Percentiles rank a stretch among this genome's conserved stretches.
Evolutionary conservation across 2,329 filamentous ascomycete genomes (phyloP).

Genomic region (Tolypocladium amazonense): DNA sequence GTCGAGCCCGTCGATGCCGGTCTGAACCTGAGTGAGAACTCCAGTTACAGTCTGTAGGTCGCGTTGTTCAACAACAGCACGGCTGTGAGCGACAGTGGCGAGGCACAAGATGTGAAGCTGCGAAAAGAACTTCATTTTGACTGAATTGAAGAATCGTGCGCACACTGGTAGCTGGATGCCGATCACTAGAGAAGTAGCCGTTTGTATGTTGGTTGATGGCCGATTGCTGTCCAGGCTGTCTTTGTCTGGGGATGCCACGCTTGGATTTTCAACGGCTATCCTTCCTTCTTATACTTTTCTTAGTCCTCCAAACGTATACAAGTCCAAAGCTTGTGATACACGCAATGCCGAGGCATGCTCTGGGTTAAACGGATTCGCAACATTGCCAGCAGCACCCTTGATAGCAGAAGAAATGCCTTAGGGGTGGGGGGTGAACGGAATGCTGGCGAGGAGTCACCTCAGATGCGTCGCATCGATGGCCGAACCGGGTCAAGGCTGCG

Average conservation of each 20-base stretch:
- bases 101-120: background rate
- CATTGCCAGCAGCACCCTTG: background rate
- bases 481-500: background rate
- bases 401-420: background rate
- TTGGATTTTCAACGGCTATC: background rate
- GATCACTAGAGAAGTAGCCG: too few relatives aligned
- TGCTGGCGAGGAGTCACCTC: background rate
- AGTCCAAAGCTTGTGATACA: background rate
- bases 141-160: background rate
- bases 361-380: background rate
- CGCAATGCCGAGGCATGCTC: background rate
- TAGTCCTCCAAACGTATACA: background rate
- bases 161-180: background rate
- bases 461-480: background rate
- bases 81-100: background rate
- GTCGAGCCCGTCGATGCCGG: background rate
- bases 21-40: slow-evolving; percentile 1
- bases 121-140: slow-evolving; percentile 2
- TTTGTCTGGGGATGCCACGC: background rate
- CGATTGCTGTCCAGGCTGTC: background rate
- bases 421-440: background rate
- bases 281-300: background rate
- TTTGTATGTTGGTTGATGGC: background rate
- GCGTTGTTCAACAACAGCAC: background rate
- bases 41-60: background rate